A percentile compares a stretch with the other conserved stretches of the same genome.
These are phyloP conservation scores for Styphnolobium japonicum DNA, from an alignment of 306 rosid genomes.

Conservation along the genomic window DNA sequence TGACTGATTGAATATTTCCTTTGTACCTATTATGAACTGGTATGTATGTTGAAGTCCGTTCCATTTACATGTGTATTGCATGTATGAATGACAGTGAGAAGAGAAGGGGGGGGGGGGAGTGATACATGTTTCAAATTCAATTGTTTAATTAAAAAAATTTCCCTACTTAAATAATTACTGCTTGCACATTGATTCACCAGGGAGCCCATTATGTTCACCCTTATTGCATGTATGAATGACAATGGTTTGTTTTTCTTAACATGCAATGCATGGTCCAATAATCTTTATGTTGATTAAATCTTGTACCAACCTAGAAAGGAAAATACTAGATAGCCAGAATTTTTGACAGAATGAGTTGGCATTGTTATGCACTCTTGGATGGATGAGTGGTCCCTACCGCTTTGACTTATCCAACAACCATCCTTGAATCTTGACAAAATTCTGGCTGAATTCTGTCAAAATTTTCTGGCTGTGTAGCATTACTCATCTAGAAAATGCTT, in stretches of 20 bases:
- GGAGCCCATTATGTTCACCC: background rate
- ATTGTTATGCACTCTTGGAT: too few relatives aligned
- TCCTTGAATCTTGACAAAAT: too few relatives aligned
- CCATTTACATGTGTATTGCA: background rate
- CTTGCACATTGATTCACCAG: background rate
- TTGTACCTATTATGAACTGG: background rate
- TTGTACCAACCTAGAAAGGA: background rate
- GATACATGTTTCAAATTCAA: background rate
- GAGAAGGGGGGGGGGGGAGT: too few relatives aligned
- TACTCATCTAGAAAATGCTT: background rate
- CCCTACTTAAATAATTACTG: background rate
- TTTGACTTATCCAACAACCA: too few relatives aligned
- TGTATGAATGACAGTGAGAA: background rate
- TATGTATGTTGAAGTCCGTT: background rate
- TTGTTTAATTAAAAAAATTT: background rate
- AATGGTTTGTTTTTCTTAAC: too few relatives aligned
- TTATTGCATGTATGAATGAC: too few relatives aligned
- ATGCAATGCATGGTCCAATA: background rate
- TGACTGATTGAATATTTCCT: background rate
- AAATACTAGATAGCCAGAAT: too few relatives aligned
- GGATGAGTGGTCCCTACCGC: too few relatives aligned
- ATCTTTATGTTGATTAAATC: background rate
- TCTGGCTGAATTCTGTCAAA: too few relatives aligned
- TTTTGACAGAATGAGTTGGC: too few relatives aligned
- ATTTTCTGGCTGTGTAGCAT: too few relatives aligned